Base-by-base conservation (phyloP, 805 yeast genomes). In the Grigorovia humatica region DNA sequence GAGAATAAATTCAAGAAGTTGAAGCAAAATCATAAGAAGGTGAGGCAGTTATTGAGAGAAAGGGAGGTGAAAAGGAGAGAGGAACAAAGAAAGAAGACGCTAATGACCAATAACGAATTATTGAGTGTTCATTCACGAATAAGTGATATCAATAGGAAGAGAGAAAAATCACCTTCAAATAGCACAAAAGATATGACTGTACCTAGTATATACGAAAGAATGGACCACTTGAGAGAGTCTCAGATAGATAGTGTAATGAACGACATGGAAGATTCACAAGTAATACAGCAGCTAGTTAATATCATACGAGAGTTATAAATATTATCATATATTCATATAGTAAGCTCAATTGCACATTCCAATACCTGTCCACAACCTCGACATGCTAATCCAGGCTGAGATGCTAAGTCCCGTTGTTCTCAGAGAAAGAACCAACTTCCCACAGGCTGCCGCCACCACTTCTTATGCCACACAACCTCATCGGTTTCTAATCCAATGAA, bases 21-120 rank as follows among this genome's bases (percentile, higher is more conserved):
- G 45, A 79, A 85, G 55, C 61, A 64, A n/a, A 71, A 81, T 15
- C 95, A 88, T 59, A 55, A 73, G 20, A 73, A 71, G 41, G 64
- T 81, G 54, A 58, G 59, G 54, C 61, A 58, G 54, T 54, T 61
- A 54, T 59, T 70, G 69, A 66, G 66, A 61, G 66, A 60, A 52
- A 60, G 60, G 48, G 59, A 58, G 41, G n/a, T 44, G 44, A 64
- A 56, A 44, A 54, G 55, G 50, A 49, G 53, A 38, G 65, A 62
- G 46, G 58, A 54, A 48, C 48, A 52, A 8, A 38, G n/a, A 38
- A 38, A 15, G 17, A 38, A 38, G 15, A 38, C 15, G 8, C 2
- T n/a, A 3, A 38, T 13, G 38, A 32, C 38, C 11, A 38, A 13
- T 15, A 38, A 38, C 18, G 42, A 38, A 38, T 15, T 38, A 15